Evolutionary conservation across 306 rosid species (phyloP).

Genomic region (Vicia faba): DNA sequence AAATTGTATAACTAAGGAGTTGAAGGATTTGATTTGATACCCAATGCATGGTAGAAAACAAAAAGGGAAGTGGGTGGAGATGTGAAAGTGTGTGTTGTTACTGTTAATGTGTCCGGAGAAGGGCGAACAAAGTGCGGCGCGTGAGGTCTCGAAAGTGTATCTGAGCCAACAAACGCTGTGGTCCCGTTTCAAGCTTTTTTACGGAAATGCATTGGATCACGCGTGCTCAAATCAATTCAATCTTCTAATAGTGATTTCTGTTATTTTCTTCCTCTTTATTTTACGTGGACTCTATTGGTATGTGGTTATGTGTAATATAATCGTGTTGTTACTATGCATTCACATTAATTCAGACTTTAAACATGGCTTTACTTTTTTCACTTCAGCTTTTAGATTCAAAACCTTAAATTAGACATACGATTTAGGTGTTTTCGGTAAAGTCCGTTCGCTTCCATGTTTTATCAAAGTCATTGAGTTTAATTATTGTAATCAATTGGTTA

Average conservation of each 20-base stretch:
- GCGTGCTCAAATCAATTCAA: constrained; percentile 7
- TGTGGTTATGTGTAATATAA: background rate
- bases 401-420: background rate
- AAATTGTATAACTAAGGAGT: background rate
- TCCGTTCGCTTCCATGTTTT: too few species aligned
- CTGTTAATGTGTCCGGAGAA: constrained; percentile 39
- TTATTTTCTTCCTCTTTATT: background rate
- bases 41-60: background rate
- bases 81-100: constrained; percentile 1
- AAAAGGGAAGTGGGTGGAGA: background rate
- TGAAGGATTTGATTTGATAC: background rate
- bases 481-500: too few species aligned
- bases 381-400: background rate
- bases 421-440: too few species aligned
- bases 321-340: constrained; percentile 5
- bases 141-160: constrained; percentile 64
- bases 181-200: constrained; percentile 4
- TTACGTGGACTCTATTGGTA: background rate
- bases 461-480: too few species aligned
- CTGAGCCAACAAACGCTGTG: constrained; percentile 37
- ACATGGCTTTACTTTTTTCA: constrained; percentile 10
- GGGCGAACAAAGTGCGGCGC: constrained; percentile 64
- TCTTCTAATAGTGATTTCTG: background rate
- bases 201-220: constrained; percentile 43
- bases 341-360: constrained; percentile 14